Percentiles rank a stretch among this genome's conserved stretches.
These are phyloP conservation scores for Pleurozium schreberi DNA, from an alignment of 225 moss, liverwort and hornwort species.

Conservation along the genomic window DNA sequence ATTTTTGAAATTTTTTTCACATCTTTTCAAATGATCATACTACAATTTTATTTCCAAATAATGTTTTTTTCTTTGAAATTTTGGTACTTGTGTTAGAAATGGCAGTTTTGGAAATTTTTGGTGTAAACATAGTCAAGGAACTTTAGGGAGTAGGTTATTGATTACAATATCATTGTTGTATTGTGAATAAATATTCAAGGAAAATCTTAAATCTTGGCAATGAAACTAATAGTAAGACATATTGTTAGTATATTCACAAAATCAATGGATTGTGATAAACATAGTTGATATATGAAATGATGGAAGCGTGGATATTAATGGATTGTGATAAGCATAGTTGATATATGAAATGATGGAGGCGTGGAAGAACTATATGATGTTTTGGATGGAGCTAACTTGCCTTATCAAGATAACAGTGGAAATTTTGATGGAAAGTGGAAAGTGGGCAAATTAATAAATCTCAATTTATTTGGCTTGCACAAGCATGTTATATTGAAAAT, in stretches of 20 bases:
- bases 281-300: no score
- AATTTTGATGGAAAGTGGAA: background rate
- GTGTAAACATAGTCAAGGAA: rapidly evolving
- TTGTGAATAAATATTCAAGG: rapidly evolving
- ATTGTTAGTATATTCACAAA: no score
- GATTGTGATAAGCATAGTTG: background rate
- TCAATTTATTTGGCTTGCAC: background rate
- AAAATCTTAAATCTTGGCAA: background rate
- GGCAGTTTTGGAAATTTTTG: no score
- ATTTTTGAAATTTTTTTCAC: no score
- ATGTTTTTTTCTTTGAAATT: no score
- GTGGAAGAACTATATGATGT: background rate
- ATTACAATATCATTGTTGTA: background rate
- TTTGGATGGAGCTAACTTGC: background rate
- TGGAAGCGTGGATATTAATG: background rate
- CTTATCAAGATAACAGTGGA: background rate
- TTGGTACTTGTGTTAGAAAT: no score
- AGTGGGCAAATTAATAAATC: background rate
- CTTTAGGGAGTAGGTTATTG: no score
- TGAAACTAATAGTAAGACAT: no score
- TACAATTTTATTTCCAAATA: no score
- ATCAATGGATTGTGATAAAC: no score
- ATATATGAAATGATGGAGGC: background rate
- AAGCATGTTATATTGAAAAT: background rate
- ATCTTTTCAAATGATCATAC: no score